A percentile compares a stretch with the other conserved stretches of the same genome.
phyloP scores from a whole-genome alignment of 2,329 filamentous ascomycete genomes.

The Diaporthe citri region DNA sequence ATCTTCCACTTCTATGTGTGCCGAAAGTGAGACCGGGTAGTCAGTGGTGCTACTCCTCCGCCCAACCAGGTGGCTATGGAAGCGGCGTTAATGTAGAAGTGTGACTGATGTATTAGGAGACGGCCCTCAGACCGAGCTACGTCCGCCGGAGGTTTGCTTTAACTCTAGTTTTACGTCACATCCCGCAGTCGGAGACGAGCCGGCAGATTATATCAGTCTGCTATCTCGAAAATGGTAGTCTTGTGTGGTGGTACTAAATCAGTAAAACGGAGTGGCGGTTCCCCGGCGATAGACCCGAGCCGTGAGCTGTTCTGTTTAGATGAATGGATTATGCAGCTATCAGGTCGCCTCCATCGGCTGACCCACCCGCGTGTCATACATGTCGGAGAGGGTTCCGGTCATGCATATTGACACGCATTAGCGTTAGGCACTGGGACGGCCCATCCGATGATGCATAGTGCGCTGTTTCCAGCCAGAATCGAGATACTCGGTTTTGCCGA shows the following conservation, averaged over 20 bases:
- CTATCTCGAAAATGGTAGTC: neutral
- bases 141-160: neutral
- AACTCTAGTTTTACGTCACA: neutral
- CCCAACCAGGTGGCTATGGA: neutral
- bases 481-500: neutral
- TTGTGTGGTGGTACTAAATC: neutral
- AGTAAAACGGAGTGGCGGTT: neutral
- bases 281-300: slow-evolving; percentile 2
- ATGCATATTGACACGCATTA: slow-evolving; percentile 10
- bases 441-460: neutral
- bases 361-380: neutral
- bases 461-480: neutral
- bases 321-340: slow-evolving; percentile 7
- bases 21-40: neutral
- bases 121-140: neutral
- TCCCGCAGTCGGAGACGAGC: slow-evolving; percentile 23
- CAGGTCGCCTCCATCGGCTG: neutral
- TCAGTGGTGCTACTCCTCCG: neutral
- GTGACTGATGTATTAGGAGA: neutral
- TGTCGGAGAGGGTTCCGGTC: slow-evolving; percentile 2
- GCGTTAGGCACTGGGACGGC: neutral
- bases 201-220: slow-evolving; percentile 8
- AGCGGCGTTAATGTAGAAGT: neutral
- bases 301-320: neutral
- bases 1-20: neutral